Base-by-base conservation (phyloP, 192 early-diverging fungal species). In the Geranomyces variabilis region DNA sequence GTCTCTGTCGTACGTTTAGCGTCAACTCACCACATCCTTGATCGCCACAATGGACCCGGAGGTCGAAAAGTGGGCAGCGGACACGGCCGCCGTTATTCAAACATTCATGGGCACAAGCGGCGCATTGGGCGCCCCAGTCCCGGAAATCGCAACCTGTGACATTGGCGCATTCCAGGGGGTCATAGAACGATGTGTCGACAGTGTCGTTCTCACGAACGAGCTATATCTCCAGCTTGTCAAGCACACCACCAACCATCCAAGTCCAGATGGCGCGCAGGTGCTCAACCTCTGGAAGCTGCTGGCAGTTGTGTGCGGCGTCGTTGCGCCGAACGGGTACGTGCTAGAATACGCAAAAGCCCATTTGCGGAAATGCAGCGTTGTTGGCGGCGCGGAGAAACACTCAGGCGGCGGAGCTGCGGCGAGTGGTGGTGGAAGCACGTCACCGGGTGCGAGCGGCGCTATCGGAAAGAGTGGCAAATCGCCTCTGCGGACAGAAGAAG, bases 201-300 rank as follows among this genome's bases (percentile, higher is more conserved):
- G 22, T 10, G 73, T 75, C 0, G 53, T 46, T 8, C 55, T 79
- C 17, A 53, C 70, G 4, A 79, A 84, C 49, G 83, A 84, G 56
- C 69, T 84, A 15, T 84, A 81, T 49, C 57, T 84, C 33, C 83
- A 84, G 47, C 64, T 84, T 8, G 74, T 84, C 55, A 81, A 82
- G 48, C 70, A 77, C 51, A 82, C 83, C 22, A 69, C 73, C 24
- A 76, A 70, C 21, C 69, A 82, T 58, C 70, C 76, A 0, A 75
- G 80, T 7, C 60, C 71, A 22, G 69, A 78, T 53, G 34, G 74
- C 31, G 47, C 34, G 46, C 67, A 65, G 21, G 66, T 47, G 19
- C 31, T 81, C 4, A 73, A 75, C 53, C 30, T 82, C 46, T 84
- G 83, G 83, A 77, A 75, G 51, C 45, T 84, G 14, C 45, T 84